A percentile compares a stretch with the other conserved stretches of the same genome.
phyloP scores from a whole-genome alignment of 1,139 yeast species.

The Geotrichum klebahnii region DNA sequence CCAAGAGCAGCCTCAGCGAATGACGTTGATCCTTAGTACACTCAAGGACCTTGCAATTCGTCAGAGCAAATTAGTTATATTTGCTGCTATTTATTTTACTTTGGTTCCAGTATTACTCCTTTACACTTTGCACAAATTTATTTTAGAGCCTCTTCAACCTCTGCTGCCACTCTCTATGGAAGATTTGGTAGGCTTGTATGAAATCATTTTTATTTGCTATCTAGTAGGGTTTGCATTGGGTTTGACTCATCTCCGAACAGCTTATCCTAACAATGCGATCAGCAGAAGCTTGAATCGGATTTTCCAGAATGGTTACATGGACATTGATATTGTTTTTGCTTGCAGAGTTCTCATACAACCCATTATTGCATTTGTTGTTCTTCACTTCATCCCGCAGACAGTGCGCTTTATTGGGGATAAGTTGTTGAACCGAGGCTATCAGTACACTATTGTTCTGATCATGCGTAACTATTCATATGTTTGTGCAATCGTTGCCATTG shows the following conservation, averaged over 20 bases:
- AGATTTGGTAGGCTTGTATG: background rate
- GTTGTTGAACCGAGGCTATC: background rate
- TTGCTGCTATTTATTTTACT: slow-evolving; percentile 1
- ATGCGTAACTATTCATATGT: slow-evolving; percentile 6
- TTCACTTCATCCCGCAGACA: slow-evolving; percentile 7
- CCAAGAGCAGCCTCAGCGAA: background rate
- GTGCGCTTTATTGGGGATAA: background rate
- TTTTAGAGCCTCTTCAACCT: slow-evolving; percentile 1
- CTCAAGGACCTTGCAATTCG: background rate
- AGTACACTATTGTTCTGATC: background rate
- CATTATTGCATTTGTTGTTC: background rate
- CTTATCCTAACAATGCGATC: background rate
- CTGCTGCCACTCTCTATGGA: background rate
- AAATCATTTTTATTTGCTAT: background rate
- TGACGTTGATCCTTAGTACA: background rate
- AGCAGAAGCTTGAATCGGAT: slow-evolving; percentile 1
- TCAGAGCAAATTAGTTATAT: slow-evolving; percentile 5
- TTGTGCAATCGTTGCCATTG: slow-evolving; percentile 23
- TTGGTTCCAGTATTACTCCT: slow-evolving; percentile 9
- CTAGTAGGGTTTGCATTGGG: background rate
- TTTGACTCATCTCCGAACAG: background rate
- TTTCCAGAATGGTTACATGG: slow-evolving; percentile 13
- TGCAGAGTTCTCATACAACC: slow-evolving; percentile 1
- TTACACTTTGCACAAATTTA: slow-evolving; percentile 8
- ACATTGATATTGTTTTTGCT: slow-evolving; percentile 9